These are phyloP conservation scores for Proliferodiscus dingleyae DNA, from an alignment of 2,329 filamentous ascomycete genomes.

Conservation along the genomic window DNA sequence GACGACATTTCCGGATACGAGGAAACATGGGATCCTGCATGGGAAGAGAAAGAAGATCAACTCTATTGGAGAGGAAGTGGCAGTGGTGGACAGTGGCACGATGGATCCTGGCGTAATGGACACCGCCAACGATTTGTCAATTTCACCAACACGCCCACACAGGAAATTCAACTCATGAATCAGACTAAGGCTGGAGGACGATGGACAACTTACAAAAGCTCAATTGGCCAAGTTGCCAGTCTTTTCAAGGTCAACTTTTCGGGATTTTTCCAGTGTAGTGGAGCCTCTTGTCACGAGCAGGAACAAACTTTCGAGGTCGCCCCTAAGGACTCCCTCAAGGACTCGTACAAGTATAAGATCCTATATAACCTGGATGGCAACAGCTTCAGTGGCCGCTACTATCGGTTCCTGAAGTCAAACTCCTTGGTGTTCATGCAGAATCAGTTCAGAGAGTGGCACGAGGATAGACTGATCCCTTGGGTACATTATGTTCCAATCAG, in stretches of 20 bases:
- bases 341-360: neutral
- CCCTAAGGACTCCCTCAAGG: neutral
- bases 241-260: conserved; percentile 1
- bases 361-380: conserved; percentile 5
- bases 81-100: conserved; percentile 2
- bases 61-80: conserved; percentile 4
- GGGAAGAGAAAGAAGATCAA: conserved; percentile 3
- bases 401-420: conserved; percentile 4
- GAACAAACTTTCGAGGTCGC: neutral
- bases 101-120: neutral
- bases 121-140: conserved; percentile 9
- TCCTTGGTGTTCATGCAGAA: conserved; percentile 1
- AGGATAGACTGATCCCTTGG: conserved; percentile 67
- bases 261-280: conserved; percentile 1
- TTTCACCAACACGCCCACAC: conserved; percentile 1
- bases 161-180: neutral
- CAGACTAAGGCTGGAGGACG: neutral
- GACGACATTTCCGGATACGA: conserved; percentile 1
- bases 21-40: neutral
- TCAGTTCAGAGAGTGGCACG: conserved; percentile 70
- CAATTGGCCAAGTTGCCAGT: neutral
- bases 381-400: conserved; percentile 4
- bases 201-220: neutral
- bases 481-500: conserved; percentile 77
- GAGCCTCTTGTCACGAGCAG: neutral